Evolutionary conservation across 495 filamentous ascomycete genomes (phyloP).

Genomic region (Acidiella bohemica): DNA sequence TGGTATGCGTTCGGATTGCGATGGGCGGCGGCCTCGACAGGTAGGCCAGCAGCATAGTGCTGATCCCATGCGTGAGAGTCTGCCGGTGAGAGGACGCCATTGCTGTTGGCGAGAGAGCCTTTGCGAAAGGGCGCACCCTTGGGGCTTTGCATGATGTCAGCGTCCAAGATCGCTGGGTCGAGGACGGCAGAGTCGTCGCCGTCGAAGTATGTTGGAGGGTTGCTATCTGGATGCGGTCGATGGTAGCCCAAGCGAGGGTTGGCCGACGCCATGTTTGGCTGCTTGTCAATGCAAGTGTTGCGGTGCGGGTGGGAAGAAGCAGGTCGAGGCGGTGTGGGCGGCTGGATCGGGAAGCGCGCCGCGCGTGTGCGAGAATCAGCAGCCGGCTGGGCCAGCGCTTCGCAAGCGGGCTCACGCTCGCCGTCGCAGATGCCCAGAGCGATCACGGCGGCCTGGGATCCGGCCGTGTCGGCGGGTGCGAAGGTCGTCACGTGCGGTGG

Average conservation of each 20-base stretch:
- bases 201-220: constrained; percentile 25
- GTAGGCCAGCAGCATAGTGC: constrained; percentile 18
- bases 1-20: constrained; percentile 18
- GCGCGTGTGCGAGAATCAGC: background rate
- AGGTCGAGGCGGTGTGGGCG: constrained; percentile 24
- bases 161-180: constrained; percentile 21
- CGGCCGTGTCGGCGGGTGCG: background rate
- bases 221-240: constrained; percentile 17
- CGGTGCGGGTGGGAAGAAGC: constrained; percentile 21
- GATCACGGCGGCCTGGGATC: background rate
- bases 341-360: constrained; percentile 21
- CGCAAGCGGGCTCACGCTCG: background rate
- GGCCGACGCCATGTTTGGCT: constrained; percentile 16
- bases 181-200: constrained; percentile 26
- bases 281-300: constrained; percentile 27
- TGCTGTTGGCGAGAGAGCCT: constrained; percentile 19
- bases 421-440: background rate
- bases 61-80: constrained; percentile 24
- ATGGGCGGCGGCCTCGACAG: constrained; percentile 21
- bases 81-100: constrained; percentile 15
- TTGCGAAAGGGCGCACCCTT: constrained; percentile 18
- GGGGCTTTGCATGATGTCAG: constrained; percentile 26
- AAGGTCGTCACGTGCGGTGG: no score
- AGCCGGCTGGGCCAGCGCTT: background rate
- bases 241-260: constrained; percentile 21